Percentiles rank a stretch among this genome's conserved stretches.
These are phyloP conservation scores for Sordariomycetes sp. DNA, from an alignment of 2,329 filamentous ascomycete genomes.

Conservation along the genomic window DNA sequence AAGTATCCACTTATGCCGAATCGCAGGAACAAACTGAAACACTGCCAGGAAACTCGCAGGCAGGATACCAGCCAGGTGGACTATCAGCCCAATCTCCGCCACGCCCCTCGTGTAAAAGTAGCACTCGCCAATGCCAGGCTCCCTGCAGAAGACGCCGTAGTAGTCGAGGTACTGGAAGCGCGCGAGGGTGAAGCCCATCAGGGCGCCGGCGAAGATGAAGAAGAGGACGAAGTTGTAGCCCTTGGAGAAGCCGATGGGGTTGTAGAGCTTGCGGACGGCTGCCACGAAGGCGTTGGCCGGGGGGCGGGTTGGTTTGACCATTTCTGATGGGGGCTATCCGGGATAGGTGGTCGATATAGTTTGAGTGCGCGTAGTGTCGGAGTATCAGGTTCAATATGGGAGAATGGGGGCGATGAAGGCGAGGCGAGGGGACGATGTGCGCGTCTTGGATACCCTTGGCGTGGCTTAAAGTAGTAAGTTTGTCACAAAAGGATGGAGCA, in stretches of 20 bases:
- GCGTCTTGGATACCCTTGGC: not conserved
- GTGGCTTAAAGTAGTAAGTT: not conserved
- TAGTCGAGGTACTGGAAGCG: constrained; percentile 33
- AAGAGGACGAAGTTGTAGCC: constrained; percentile 10
- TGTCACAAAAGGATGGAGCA: not conserved
- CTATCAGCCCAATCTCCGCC: constrained; percentile 22
- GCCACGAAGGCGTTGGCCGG: constrained; percentile 10
- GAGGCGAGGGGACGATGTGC: not conserved
- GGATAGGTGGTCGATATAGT: not conserved
- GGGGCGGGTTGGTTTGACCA: constrained; percentile 3
- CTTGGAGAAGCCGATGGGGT: constrained; percentile 10
- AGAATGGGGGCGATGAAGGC: not conserved
- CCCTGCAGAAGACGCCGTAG: constrained; percentile 17
- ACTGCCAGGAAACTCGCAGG: constrained; percentile 26
- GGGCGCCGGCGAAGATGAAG: constrained; percentile 23
- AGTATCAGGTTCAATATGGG: not conserved
- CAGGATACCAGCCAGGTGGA: constrained; percentile 28
- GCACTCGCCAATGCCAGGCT: constrained; percentile 21
- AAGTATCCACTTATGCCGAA: constrained; percentile 30
- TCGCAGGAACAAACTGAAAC: constrained; percentile 30
- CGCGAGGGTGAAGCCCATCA: constrained; percentile 32
- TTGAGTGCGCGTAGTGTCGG: not conserved
- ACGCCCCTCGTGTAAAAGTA: constrained; percentile 19
- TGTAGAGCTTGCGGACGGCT: constrained; percentile 9
- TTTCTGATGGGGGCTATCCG: not conserved